Conservation (phyloP, 148 eudicot genomes). For the Pharnaceum exiguum region DNA sequence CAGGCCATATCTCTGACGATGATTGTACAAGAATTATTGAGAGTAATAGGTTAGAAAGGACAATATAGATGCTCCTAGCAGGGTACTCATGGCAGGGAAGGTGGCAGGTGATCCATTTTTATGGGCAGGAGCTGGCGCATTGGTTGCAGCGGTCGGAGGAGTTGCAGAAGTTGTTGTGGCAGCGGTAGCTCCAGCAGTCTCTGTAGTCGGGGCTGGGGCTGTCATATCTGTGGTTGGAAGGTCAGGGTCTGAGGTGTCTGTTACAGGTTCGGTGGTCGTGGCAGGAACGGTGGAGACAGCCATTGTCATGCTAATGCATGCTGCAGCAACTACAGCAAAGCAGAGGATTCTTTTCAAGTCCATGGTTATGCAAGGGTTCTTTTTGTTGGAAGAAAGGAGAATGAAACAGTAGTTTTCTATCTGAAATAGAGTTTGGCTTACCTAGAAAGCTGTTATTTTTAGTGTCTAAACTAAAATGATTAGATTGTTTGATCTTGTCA, state of each 20-base stretch:
- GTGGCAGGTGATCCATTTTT: background rate
- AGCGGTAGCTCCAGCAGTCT: background rate
- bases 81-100: conserved; percentile 10
- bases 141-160: conserved; percentile 1
- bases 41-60: conserved; percentile 4
- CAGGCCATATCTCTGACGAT: too few relatives aligned
- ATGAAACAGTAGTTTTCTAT: background rate
- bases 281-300: background rate
- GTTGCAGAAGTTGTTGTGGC: background rate
- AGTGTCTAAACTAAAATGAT: background rate
- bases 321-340: conserved; percentile 3
- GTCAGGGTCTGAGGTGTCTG: background rate
- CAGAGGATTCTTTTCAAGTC: conserved; percentile 15
- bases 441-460: too few relatives aligned
- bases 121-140: background rate
- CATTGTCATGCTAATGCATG: conserved; percentile 6
- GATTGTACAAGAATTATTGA: background rate
- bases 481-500: background rate
- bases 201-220: background rate
- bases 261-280: background rate
- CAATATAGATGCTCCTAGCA: conserved; percentile 18
- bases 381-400: background rate
- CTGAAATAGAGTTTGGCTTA: background rate
- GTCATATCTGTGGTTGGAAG: too few relatives aligned
- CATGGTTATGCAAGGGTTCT: background rate